These are phyloP conservation scores for Penicillium verhagenii DNA, from an alignment of 495 filamentous ascomycete species.

Conservation along the genomic window DNA sequence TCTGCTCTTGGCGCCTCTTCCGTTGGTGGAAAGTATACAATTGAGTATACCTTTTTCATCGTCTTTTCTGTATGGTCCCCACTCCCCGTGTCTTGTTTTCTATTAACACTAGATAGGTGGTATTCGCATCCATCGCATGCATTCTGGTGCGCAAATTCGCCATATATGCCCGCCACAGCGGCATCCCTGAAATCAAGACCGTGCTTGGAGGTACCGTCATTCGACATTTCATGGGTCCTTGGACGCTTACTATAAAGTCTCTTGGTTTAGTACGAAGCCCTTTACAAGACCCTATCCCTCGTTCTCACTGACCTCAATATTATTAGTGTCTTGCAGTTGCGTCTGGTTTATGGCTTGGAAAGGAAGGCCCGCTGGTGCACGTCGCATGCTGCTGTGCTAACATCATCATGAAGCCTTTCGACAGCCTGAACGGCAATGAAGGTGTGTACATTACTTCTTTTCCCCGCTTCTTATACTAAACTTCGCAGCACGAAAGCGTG, in stretches of 20 bases:
- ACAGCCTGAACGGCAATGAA: constrained; percentile 83
- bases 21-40: constrained; percentile 66
- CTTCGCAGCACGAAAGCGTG: constrained; percentile 80
- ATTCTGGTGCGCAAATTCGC: constrained; percentile 81
- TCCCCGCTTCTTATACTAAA: constrained; percentile 1
- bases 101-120: constrained; percentile 50
- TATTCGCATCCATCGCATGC: constrained; percentile 78
- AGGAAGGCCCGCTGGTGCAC: constrained; percentile 95
- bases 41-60: constrained; percentile 85
- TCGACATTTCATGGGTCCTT: constrained; percentile 83
- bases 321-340: constrained; percentile 80
- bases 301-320: not conserved
- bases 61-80: constrained; percentile 62
- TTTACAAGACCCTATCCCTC: constrained; percentile 3
- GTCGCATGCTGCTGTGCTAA: constrained; percentile 98
- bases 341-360: constrained; percentile 97
- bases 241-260: constrained; percentile 91
- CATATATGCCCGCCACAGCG: constrained; percentile 88
- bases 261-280: constrained; percentile 70
- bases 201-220: constrained; percentile 95
- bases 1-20: constrained; percentile 65
- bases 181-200: constrained; percentile 98
- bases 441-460: constrained; percentile 46
- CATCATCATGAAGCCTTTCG: constrained; percentile 88
- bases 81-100: constrained; percentile 7